Evolutionary conservation across 192 early-diverging fungal species (phyloP), one percentile per base, ranked within the genome.

Genomic region (Entophlyctis luteolus): DNA sequence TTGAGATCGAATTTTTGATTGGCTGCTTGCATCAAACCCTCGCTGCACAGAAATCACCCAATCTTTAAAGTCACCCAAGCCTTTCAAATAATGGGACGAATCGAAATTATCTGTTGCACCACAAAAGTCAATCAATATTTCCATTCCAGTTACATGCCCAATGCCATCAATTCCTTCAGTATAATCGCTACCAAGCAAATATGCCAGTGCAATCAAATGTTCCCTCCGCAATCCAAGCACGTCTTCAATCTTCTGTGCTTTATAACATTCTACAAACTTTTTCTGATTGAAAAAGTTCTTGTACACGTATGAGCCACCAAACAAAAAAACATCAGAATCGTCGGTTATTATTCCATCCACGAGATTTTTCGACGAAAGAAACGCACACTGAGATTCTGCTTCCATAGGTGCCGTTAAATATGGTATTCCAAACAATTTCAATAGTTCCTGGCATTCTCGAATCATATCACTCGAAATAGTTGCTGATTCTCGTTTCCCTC

Each of bases 341-440:
- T 99, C 97, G 0, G 95, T 97, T 36, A 98, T 82, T 53, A 98
- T 94, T 0, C 94, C 97, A 63, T 99, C 93, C 0, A 96, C 93
- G 20, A 96, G 77, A 2, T 71, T 65, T 34, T 80, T 69, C 3
- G 55, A 28, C 18, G 54, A 10, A 18, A 86, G 62, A 20, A 35
- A 80, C 2, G 97, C 97, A 59, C 97, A 99, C 77, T 99, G 95
- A 4, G 93, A 90, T 72, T 99, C 97, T 3, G 97, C 97, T 79
- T 99, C 97, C 89, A 91, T 91, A 0, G 97, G 94, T 27, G 95
- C 91, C 0, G 86, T 83, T 37, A 98, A 79, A 70, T 88, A 99
- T 8, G 97, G 97, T 29, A 98, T 78, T 1, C 97, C 97, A 88
- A 97, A 99, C 10, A 98, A 73, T 53, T 79, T 75, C 29, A 98